phyloP scores from a whole-genome alignment of 1,284 basidiomycete species.

The Peniophora sp. region DNA sequence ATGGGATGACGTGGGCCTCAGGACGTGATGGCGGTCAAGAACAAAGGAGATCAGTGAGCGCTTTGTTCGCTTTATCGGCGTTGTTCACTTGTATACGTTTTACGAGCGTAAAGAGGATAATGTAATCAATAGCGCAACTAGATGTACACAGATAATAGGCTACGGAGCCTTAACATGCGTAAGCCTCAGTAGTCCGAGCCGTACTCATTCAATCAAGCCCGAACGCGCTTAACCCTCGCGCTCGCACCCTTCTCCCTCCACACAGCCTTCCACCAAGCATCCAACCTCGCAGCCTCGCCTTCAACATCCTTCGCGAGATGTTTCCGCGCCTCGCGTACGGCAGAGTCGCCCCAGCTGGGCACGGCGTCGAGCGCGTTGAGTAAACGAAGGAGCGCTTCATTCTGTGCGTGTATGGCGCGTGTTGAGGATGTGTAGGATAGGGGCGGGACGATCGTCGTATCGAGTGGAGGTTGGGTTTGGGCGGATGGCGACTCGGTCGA shows the following conservation, averaged over 20 bases:
- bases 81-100: too few relatives aligned
- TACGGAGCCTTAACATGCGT: too few relatives aligned
- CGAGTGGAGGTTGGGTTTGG: background rate
- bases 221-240: background rate
- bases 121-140: too few relatives aligned
- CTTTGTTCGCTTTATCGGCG: too few relatives aligned
- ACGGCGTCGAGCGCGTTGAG: slow-evolving; percentile 1
- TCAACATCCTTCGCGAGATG: background rate
- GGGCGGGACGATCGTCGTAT: background rate
- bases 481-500: background rate
- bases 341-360: background rate
- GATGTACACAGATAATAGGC: too few relatives aligned
- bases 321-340: background rate
- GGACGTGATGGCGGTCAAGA: too few relatives aligned
- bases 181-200: too few relatives aligned
- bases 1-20: too few relatives aligned
- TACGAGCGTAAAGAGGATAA: too few relatives aligned
- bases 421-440: background rate
- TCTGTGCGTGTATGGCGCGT: background rate
- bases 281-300: background rate
- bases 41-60: too few relatives aligned
- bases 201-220: too few relatives aligned
- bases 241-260: background rate
- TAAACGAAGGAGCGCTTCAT: background rate
- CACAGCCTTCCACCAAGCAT: background rate